Percentiles rank a stretch among this genome's conserved stretches.
These are phyloP conservation scores for Luvunga scandens DNA, from an alignment of 345 rosid species.

Conservation along the genomic window DNA sequence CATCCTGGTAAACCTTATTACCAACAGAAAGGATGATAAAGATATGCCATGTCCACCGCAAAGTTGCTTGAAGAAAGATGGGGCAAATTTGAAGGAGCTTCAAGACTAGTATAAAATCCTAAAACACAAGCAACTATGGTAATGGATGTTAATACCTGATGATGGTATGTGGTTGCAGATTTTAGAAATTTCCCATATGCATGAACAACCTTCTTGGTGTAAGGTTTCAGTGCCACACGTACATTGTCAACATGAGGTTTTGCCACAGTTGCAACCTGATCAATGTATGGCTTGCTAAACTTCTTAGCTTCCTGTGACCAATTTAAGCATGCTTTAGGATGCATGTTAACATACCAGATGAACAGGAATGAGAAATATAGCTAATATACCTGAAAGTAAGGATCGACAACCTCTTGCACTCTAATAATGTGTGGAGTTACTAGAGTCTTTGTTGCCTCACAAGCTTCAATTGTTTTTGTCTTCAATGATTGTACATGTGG, in stretches of 20 bases:
- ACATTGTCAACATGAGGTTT: slow-evolving; percentile 87
- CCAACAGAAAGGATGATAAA: no score
- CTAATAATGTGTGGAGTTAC: slow-evolving; percentile 57
- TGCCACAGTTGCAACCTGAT: slow-evolving; percentile 72
- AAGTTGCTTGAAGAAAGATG: neutral
- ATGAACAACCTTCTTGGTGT: slow-evolving; percentile 57
- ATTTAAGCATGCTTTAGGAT: slow-evolving; percentile 12
- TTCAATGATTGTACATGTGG: slow-evolving; percentile 68
- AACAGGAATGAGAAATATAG: neutral
- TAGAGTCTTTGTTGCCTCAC: slow-evolving; percentile 59
- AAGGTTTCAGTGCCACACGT: slow-evolving; percentile 68
- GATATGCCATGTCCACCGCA: neutral
- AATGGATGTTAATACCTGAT: slow-evolving; percentile 52
- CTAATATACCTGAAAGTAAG: slow-evolving; percentile 73
- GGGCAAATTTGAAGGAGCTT: neutral
- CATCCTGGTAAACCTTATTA: neutral
- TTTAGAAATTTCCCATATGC: slow-evolving; percentile 73
- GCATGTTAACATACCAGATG: slow-evolving; percentile 3
- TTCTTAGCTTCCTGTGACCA: slow-evolving; percentile 69
- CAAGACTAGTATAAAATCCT: neutral
- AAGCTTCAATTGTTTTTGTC: slow-evolving; percentile 57
- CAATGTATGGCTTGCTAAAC: slow-evolving; percentile 87
- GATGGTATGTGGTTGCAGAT: slow-evolving; percentile 80
- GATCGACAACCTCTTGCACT: slow-evolving; percentile 70
- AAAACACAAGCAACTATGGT: neutral